Base-by-base conservation (phyloP, 306 rosid species). In the Castanopsis chinensis region DNA sequence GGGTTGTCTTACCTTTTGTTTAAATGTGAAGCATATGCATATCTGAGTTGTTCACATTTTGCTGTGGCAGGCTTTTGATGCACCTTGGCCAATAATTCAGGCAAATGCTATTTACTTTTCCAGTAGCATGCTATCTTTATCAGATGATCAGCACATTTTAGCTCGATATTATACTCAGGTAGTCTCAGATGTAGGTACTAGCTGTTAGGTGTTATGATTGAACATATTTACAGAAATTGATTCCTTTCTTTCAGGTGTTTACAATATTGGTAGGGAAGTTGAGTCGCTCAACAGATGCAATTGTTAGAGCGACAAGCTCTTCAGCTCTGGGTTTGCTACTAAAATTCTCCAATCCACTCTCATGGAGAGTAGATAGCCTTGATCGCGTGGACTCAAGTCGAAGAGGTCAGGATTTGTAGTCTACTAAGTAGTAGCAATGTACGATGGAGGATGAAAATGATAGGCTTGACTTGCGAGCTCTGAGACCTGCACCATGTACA, bases 81-180 rank as follows among this genome's bases (percentile, higher is more conserved):
- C 99, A 78, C 95, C 98, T 11, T 95, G 95, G 99, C 97, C 99
- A 53, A 78, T 85, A 83, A 88, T 95, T 77, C 98, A 95, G 76
- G 97, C 99, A 81, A 95, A 95, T 85, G 99, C 99, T 68, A 84
- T 91, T 77, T 95, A 95, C 92, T 91, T 92, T 79, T 84, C 91
- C 35, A 85, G 98, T 81, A 86, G 99, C 86, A 85, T 95, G 85
- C 92, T 95, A 25, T 91, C 91, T 74, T 76, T 85, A 41, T 90
- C 95, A 4, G 93, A 91, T 71, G 90, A 87, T 86, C 95, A 86
- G 76, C 97, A 87, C 82, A 87, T 95, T 80, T 84, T 92, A 73
- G 88, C 89, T 77, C 91, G 71, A 67, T 88, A 92, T 78, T 84
- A 91, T 84, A 60, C 92, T 15, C 97, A 92, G 98, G 99, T 95